Percentiles rank a stretch among this genome's conserved stretches.
Evolutionary conservation across 2,329 filamentous ascomycete genomes (phyloP).

Genomic region (Zymoseptoria brevis): DNA sequence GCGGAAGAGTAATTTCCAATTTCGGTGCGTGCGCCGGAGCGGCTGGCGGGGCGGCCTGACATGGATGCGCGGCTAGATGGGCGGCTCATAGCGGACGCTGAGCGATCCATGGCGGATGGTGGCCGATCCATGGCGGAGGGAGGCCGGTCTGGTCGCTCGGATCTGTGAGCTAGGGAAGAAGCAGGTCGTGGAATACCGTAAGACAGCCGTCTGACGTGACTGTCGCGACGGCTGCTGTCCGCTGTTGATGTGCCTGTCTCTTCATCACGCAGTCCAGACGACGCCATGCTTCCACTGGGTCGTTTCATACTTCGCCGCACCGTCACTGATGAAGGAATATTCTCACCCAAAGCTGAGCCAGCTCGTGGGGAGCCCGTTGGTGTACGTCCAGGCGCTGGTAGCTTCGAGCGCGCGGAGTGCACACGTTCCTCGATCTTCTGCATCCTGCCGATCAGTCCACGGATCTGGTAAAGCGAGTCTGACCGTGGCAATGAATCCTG

Average conservation of each 20-base stretch:
- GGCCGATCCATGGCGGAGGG: conserved; percentile 20
- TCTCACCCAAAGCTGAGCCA: conserved; percentile 25
- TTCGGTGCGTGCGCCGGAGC: conserved; percentile 37
- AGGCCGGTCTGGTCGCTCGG: conserved; percentile 22
- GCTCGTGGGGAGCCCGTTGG: conserved; percentile 69
- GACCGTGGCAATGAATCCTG: conserved; percentile 46
- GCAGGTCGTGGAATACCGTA: conserved; percentile 36
- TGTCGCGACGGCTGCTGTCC: conserved; percentile 15
- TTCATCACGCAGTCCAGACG: conserved; percentile 25
- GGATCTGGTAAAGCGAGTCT: conserved; percentile 82
- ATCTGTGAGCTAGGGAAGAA: conserved; percentile 20
- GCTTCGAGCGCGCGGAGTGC: conserved; percentile 80
- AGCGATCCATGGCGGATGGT: conserved; percentile 33
- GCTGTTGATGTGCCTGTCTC: conserved; percentile 11
- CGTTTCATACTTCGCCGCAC: conserved; percentile 62
- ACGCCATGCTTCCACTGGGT: conserved; percentile 41
- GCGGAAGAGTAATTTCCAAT: conserved; percentile 29
- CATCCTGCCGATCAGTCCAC: conserved; percentile 91
- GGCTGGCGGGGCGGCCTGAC: conserved; percentile 25
- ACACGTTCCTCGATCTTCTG: conserved; percentile 90
- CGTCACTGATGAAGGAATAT: conserved; percentile 49
- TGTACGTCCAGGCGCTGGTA: conserved; percentile 75
- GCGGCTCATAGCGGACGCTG: conserved; percentile 44
- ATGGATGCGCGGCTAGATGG: conserved; percentile 60
- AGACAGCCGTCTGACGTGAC: conserved; percentile 41